Evolutionary conservation across 345 rosid species (phyloP).

Genomic region (Populus davidiana): DNA sequence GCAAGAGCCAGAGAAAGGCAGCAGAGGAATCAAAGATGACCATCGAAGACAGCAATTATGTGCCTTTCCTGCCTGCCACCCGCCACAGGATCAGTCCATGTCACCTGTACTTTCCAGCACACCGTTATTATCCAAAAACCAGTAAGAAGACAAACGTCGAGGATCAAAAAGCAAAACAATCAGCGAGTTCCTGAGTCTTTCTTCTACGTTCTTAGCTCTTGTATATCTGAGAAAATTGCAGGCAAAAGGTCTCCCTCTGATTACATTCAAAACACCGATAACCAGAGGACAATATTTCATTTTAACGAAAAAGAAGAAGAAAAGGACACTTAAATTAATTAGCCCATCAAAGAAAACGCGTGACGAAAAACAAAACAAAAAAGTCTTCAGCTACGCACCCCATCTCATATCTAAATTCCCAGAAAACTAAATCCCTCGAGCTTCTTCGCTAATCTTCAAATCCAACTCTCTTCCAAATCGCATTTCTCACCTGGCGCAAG

Average conservation of each 20-base stretch:
- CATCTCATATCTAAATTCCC: background rate
- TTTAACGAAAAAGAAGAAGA: background rate
- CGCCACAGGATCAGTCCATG: background rate
- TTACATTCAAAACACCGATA: constrained; percentile 2
- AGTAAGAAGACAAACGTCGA: background rate
- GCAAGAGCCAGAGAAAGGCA: background rate
- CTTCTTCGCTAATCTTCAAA: constrained; percentile 36
- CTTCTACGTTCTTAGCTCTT: background rate
- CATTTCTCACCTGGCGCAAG: constrained; percentile 45
- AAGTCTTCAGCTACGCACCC: background rate
- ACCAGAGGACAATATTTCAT: background rate
- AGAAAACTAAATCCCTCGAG: background rate
- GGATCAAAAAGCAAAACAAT: background rate
- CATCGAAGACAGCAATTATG: constrained; percentile 11
- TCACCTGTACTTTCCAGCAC: background rate
- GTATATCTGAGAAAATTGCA: background rate
- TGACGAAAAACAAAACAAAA: background rate
- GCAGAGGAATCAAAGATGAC: background rate
- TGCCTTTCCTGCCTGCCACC: constrained; percentile 28
- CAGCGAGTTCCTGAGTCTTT: background rate
- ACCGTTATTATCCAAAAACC: background rate
- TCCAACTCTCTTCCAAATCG: constrained; percentile 46
- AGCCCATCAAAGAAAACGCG: background rate
- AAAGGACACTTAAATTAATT: background rate
- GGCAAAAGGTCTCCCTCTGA: background rate